Percentiles rank a stretch among this genome's conserved stretches.
These are phyloP conservation scores for Aspergillus pseudonomiae DNA, from an alignment of 2,329 filamentous ascomycete genomes.

Conservation along the genomic window DNA sequence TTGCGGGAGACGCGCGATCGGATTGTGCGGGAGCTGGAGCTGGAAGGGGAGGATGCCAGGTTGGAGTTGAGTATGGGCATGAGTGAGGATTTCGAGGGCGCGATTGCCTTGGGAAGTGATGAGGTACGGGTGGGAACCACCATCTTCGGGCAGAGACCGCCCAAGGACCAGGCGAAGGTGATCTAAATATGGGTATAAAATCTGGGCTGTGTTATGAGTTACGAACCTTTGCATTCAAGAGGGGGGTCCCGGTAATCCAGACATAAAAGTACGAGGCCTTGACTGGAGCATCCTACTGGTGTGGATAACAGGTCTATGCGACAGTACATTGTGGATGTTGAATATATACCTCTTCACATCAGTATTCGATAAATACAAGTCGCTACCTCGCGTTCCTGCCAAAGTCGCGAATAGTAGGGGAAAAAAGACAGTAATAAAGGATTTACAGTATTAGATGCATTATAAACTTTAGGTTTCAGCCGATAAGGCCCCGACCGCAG, in stretches of 20 bases:
- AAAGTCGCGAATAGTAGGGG: not conserved
- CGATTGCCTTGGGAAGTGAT: slow-evolving; percentile 77
- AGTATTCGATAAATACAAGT: slow-evolving; percentile 15
- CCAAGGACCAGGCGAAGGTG: slow-evolving; percentile 77
- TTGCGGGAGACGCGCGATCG: slow-evolving; percentile 71
- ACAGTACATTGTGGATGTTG: not conserved
- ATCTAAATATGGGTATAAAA: slow-evolving; percentile 28
- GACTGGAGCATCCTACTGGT: not conserved
- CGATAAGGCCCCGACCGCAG: not conserved
- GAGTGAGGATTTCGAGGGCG: slow-evolving; percentile 94
- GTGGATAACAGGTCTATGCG: not conserved
- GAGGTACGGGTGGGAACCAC: slow-evolving; percentile 93
- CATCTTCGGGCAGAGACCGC: slow-evolving; percentile 84
- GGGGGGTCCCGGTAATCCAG: not conserved
- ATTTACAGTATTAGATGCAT: slow-evolving; percentile 10
- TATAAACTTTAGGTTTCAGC: not conserved
- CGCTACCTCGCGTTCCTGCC: slow-evolving; percentile 1
- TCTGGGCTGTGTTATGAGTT: slow-evolving; percentile 11
- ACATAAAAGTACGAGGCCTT: not conserved
- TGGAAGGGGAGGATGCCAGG: slow-evolving; percentile 51
- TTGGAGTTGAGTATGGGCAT: slow-evolving; percentile 97
- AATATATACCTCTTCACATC: slow-evolving; percentile 18
- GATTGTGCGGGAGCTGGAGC: slow-evolving; percentile 64
- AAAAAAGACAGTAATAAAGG: not conserved
- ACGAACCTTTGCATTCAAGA: slow-evolving; percentile 11